Base-by-base conservation (phyloP, 306 rosid species). In the Cicer arietinum region DNA sequence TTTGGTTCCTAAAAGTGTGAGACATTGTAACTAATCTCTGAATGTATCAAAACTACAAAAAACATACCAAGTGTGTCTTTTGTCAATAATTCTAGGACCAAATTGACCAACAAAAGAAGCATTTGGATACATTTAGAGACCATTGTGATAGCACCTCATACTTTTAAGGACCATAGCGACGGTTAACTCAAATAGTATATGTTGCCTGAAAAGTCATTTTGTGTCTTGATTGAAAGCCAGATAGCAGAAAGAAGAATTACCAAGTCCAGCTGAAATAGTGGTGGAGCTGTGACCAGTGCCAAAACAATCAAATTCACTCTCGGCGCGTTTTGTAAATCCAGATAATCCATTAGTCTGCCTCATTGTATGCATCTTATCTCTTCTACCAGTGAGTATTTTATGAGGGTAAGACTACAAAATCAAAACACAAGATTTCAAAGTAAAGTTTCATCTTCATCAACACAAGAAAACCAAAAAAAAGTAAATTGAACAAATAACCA, bases 281-380 rank as follows among this genome's bases (percentile, higher is more conserved):
- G 99, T 94, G 7, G 99, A 94, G 74, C 99, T 94, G 50, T 94
- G 99, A 78, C 99, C 99, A 39, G 97, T 86, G 22, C 99, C 99
- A 77, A 94, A 94, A 85, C 88, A 84, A 87, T 94, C 99, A 69
- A 53, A 85, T 77, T 94, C 99, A 69, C 99, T 94, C 85, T 94
- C 99, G 0, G 96, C 86, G 9, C 99, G 89, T 78, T 92, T 94
- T 7, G 98, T 94, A 73, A 92, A 94, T 17, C 99, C 98, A 13
- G 96, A 83, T 60, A 94, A 84, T 30, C 99, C 99, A 51, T 94
- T 66, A 11, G 99, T 94, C 86, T 94, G 97, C 74, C 99, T 86
- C 60, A 94, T 83, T 10, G 99, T 90, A 63, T 85, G 89, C 99
- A 94, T 94, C 89, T 81, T 85, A 69, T 84, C 86, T 82, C 98